Percentiles rank a stretch among this genome's conserved stretches.
Conservation (phyloP, 2,329 filamentous ascomycete species). For the Plectosphaerella plurivora region DNA sequence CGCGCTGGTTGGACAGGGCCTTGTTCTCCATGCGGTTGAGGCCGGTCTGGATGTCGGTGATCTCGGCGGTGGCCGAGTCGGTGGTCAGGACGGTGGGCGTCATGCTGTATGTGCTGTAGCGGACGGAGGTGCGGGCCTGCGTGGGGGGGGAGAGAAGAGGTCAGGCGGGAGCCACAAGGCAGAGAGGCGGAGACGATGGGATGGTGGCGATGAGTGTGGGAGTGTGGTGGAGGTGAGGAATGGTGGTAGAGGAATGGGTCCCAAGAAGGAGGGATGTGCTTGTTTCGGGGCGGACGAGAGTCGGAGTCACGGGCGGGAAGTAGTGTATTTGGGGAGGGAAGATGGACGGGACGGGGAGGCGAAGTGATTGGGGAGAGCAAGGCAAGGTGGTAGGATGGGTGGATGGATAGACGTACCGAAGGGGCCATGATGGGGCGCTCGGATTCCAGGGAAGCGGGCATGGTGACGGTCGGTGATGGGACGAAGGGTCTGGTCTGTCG, state of each 20-base stretch:
- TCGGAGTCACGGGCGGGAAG: constrained; percentile 3
- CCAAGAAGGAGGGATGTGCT: constrained; percentile 1
- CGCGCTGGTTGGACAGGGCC: constrained; percentile 76
- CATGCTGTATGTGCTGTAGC: constrained; percentile 58
- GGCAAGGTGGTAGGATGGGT: constrained; percentile 11
- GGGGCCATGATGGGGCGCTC: constrained; percentile 59
- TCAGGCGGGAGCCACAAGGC: constrained; percentile 1
- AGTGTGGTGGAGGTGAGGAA: constrained; percentile 3
- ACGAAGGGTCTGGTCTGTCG: neutral
- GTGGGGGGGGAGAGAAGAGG: constrained; percentile 3
- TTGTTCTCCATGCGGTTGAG: constrained; percentile 89
- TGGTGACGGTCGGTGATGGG: constrained; percentile 20
- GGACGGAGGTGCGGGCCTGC: constrained; percentile 50
- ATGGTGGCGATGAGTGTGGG: constrained; percentile 4
- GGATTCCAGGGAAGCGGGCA: constrained; percentile 57
- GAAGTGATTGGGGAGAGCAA: constrained; percentile 12
- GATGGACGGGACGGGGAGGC: neutral
- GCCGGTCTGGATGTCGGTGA: constrained; percentile 68
- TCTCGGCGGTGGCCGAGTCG: constrained; percentile 53
- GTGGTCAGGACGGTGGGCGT: constrained; percentile 47
- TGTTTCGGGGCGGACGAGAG: neutral
- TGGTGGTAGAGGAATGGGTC: constrained; percentile 5
- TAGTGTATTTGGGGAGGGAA: constrained; percentile 1
- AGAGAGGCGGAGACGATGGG: neutral
- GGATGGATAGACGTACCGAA: constrained; percentile 43